Evolutionary conservation across 2,329 filamentous ascomycete genomes (phyloP).

Genomic region (Aspergillus melleus): DNA sequence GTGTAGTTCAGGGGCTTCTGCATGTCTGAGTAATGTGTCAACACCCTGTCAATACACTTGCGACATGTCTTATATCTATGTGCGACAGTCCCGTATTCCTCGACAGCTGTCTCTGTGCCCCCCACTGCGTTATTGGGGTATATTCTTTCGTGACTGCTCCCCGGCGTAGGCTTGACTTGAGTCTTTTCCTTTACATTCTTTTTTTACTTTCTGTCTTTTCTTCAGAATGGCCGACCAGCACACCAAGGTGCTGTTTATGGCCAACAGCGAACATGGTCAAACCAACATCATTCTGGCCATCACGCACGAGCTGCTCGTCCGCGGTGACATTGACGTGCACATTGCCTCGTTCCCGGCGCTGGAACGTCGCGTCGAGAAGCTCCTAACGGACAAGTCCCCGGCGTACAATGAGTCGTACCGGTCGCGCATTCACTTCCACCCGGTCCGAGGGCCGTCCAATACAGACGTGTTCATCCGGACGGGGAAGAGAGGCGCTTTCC

Average conservation of each 20-base stretch:
- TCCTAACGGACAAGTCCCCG: conserved; percentile 22
- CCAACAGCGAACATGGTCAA: conserved; percentile 49
- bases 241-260: conserved; percentile 42
- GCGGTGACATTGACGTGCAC: conserved; percentile 44
- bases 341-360: conserved; percentile 46
- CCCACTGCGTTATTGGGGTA: neutral
- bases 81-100: neutral
- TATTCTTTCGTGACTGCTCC: neutral
- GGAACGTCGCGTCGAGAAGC: conserved; percentile 31
- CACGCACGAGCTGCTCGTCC: conserved; percentile 40
- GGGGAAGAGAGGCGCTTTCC: conserved; percentile 26
- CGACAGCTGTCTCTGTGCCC: no score
- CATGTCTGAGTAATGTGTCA: neutral
- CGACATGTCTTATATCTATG: neutral
- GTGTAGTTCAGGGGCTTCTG: neutral
- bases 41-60: neutral
- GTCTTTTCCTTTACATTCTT: neutral
- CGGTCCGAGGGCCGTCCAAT: conserved; percentile 34
- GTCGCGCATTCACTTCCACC: conserved; percentile 32
- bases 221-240: conserved; percentile 16
- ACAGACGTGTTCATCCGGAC: conserved; percentile 35
- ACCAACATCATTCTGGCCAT: conserved; percentile 50
- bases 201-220: neutral
- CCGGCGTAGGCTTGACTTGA: no score
- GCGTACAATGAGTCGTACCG: conserved; percentile 21